These are phyloP conservation scores for Anthracocystis walkeri DNA, from an alignment of 1,284 basidiomycete species.

Conservation along the genomic window DNA sequence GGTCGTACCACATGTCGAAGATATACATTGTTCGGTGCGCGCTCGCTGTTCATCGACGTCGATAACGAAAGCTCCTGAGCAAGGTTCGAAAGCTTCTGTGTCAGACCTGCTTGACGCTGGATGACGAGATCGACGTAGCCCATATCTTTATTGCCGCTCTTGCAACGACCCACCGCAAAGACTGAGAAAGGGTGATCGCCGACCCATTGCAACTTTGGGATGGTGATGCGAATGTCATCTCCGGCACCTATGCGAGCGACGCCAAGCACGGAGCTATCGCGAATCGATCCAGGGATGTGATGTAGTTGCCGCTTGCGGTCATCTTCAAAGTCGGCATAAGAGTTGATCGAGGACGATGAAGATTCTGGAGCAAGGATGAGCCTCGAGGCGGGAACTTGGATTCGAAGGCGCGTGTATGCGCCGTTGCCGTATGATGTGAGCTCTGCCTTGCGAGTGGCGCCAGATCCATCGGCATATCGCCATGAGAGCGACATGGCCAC, in stretches of 20 bases:
- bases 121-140: constrained; percentile 37
- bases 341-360: neutral
- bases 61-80: constrained; percentile 1
- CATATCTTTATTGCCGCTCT: constrained; percentile 2
- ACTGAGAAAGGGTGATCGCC: constrained; percentile 53
- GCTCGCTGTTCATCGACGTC: neutral
- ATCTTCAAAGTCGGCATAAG: constrained; percentile 5
- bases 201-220: constrained; percentile 41
- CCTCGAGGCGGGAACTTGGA: constrained; percentile 28
- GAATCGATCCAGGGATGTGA: neutral
- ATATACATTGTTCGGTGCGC: constrained; percentile 1
- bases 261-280: neutral
- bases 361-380: constrained; percentile 9
- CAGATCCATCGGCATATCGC: constrained; percentile 24
- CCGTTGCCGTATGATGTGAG: constrained; percentile 11
- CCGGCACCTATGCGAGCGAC: constrained; percentile 29
- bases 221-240: constrained; percentile 33
- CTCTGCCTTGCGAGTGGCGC: constrained; percentile 23
- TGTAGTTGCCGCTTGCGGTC: neutral
- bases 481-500: constrained; percentile 22
- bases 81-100: constrained; percentile 19
- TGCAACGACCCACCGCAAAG: constrained; percentile 22
- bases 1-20: neutral
- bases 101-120: constrained; percentile 33
- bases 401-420: constrained; percentile 24